These are phyloP conservation scores for Cornus suecica DNA, from an alignment of 148 eudicot genomes.

Conservation along the genomic window DNA sequence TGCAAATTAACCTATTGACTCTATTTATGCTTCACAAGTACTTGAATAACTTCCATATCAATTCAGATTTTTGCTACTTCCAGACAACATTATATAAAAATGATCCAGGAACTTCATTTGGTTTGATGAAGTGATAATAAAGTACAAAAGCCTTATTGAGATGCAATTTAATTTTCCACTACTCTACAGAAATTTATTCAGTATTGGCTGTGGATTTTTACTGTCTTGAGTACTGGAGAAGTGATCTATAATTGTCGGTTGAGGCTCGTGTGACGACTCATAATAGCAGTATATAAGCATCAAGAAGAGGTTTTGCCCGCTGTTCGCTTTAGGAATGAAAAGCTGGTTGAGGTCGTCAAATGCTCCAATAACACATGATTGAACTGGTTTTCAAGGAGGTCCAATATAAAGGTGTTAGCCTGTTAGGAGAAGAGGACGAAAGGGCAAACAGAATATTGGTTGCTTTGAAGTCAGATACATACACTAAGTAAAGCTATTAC, in stretches of 20 bases:
- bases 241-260: not conserved
- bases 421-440: not conserved
- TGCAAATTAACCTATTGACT: not conserved
- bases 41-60: not conserved
- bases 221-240: not conserved
- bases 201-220: not conserved
- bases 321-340: not conserved
- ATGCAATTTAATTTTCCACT: not conserved
- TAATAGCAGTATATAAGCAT: not conserved
- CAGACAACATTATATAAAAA: not conserved
- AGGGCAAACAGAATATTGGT: not conserved
- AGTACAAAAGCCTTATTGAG: not conserved
- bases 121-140: not conserved
- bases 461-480: not conserved
- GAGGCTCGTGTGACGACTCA: not conserved
- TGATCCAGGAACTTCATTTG: not conserved
- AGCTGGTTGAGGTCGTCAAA: not conserved
- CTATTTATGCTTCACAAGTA: slow-evolving; percentile 7
- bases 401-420: not conserved
- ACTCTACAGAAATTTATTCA: too few relatives aligned
- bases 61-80: not conserved
- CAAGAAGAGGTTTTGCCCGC: not conserved
- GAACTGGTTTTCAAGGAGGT: not conserved
- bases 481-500: not conserved
- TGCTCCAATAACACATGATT: too few relatives aligned